Base-by-base conservation (phyloP, 2,329 filamentous ascomycete genomes). In the Dactylellina sp. region DNA sequence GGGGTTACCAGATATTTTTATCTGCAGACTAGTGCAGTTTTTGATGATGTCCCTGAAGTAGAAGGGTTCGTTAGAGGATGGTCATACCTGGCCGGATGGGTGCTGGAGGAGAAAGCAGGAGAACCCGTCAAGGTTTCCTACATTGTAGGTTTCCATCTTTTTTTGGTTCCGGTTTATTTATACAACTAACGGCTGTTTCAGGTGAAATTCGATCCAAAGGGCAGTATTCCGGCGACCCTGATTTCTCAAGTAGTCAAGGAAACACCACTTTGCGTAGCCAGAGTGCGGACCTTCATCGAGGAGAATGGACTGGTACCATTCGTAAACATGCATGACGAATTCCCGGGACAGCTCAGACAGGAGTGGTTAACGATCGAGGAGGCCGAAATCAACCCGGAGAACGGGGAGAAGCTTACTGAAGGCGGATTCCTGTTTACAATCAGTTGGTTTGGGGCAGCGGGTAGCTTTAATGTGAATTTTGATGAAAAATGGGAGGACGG, bases 171-270 rank as follows among this genome's bases (percentile, higher is more conserved):
- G n/a, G n/a, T n/a, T 63, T 22, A 28, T 32, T 20, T 12, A 25
- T 2, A 18, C 20, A 40, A 56, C 18, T 14, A 7, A 46, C 20
- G 24, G 44, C 14, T 28, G 55, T 37, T 35, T 14, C 18, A 74
- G 70, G 61, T 66, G 25, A 66, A 74, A 74, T 74, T 74, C 53
- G 70, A 74, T 14, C 70, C 70, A 2, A 74, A 74, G 14, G 70
- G 70, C 11, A 61, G 46, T 6, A 66, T 74, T 35, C 70, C 70
- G 9, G 16, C 53, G 2, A 56, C 16, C 11, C 7, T 74, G 5
- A 49, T 74, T 7, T 40, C 57, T 16, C 46, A 56, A 14, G 61
- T 74, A 1, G 61, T 66, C 1, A 66, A 66, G 24, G 61, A 74
- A 7, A 66, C 70, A 4, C 70, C 70, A 11, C 55, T 66, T 0